A percentile compares a stretch with the other conserved stretches of the same genome.
Conservation (phyloP, 179 eudicot species). For the Beta lomatogona region DNA sequence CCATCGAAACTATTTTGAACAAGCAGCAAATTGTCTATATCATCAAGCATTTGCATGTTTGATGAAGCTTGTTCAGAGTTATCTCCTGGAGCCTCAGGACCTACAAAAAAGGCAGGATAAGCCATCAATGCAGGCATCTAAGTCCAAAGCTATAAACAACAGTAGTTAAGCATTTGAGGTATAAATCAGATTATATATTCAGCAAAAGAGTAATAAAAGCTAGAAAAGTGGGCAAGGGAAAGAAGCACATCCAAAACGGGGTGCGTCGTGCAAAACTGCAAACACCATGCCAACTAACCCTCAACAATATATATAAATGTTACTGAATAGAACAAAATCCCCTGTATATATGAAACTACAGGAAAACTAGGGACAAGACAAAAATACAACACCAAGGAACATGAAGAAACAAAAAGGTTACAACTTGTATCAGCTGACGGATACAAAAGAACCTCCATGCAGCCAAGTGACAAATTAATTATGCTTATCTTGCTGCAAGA, state of each 20-base stretch:
- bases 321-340: background rate
- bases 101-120: slow-evolving; percentile 11
- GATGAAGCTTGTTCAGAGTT: slow-evolving; percentile 36
- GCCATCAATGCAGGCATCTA: background rate
- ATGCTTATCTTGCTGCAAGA: background rate
- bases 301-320: background rate
- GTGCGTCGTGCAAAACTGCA: background rate
- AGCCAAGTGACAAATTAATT: background rate
- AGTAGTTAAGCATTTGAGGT: background rate
- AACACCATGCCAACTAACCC: slow-evolving; percentile 4
- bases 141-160: no score
- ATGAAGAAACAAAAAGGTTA: background rate
- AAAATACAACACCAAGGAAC: background rate
- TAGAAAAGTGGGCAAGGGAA: background rate
- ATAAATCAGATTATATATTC: background rate
- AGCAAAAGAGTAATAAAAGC: background rate
- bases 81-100: slow-evolving; percentile 20
- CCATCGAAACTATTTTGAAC: slow-evolving; percentile 41
- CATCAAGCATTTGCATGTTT: slow-evolving; percentile 36
- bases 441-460: slow-evolving; percentile 4
- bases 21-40: slow-evolving; percentile 39
- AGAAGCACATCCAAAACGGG: background rate
- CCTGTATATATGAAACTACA: background rate
- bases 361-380: background rate
- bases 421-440: background rate